These are phyloP conservation scores for Arthrobotrys entomopaga DNA, from an alignment of 2,329 filamentous ascomycete species.

Conservation along the genomic window DNA sequence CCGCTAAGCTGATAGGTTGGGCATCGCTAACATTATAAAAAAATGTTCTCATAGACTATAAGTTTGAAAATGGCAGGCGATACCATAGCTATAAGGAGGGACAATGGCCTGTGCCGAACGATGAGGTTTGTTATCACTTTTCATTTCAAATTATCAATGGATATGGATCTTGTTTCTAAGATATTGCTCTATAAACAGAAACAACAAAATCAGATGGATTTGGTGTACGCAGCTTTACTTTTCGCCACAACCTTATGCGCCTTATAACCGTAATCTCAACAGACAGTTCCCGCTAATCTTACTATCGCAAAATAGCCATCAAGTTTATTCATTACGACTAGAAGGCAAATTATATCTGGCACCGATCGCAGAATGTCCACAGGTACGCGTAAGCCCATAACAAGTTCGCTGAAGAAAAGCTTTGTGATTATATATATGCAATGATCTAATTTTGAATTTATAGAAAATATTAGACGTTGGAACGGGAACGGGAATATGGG, in stretches of 20 bases:
- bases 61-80: constrained; percentile 61
- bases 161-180: background rate
- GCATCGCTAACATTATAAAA: background rate
- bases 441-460: background rate
- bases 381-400: constrained; percentile 19
- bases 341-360: constrained; percentile 62
- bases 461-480: constrained; percentile 61
- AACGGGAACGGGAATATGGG: constrained; percentile 61
- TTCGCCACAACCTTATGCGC: background rate
- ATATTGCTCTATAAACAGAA: constrained; percentile 15
- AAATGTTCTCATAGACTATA: constrained; percentile 29
- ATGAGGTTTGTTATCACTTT: constrained; percentile 60
- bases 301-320: constrained; percentile 54
- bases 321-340: constrained; percentile 60
- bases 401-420: background rate
- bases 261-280: too few species aligned
- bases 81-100: constrained; percentile 66
- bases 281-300: background rate
- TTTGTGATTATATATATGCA: background rate
- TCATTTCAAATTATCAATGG: background rate
- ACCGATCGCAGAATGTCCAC: constrained; percentile 60
- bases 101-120: constrained; percentile 68
- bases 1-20: too few species aligned
- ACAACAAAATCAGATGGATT: constrained; percentile 55
- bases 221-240: constrained; percentile 30